Evolutionary conservation across 805 yeast genomes (phyloP), one percentile per base, ranked within the genome.

Genomic region (Tetrapisispora arboricola): DNA sequence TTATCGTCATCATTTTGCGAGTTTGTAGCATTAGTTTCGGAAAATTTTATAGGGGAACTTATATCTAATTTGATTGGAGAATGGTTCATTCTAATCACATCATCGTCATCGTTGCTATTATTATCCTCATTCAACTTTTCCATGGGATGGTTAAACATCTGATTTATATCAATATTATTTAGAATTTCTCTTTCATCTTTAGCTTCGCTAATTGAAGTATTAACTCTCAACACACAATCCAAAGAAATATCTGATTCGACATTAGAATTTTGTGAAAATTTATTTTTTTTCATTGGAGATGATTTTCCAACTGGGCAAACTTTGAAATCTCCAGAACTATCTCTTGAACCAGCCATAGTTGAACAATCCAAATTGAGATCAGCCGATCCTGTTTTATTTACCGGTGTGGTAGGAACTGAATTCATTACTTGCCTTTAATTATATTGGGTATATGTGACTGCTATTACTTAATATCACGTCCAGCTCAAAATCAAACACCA

Each of bases 1-100:
- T 41, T 34, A 16, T 29, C 36, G 11, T 27, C 45, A 6, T 30
- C 36, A 16, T 39, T 42, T 8, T 38, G 32, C 11, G 21, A 32
- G 9, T 15, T 32, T 2, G 13, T 26, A 15, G 39, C 42, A 4
- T 28, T 15, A 11, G 22, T 29, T 24, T 34, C 29, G 9, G 37
- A 24, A 9, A 24, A 6, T 39, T 41, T 49, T 17, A 42, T 38
- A 6, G 57, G 56, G 12, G 57, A 51, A 25, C 47, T 43, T n/a
- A 47, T 25, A 18, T 50, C 55, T 3, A 51, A 28, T 33, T 43
- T 53, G 8, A 49, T 40, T 5, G 58, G 58, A 2, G 57, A 52
- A 39, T 48, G 51, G 22, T 48, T 49, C 38, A 52, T 28, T 13
- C 26, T 32, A 17, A 44, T 19, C 11, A 38, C 37, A 19, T 26